phyloP scores from a whole-genome alignment of 495 filamentous ascomycete species.

The Hypoxylon fuscum region DNA sequence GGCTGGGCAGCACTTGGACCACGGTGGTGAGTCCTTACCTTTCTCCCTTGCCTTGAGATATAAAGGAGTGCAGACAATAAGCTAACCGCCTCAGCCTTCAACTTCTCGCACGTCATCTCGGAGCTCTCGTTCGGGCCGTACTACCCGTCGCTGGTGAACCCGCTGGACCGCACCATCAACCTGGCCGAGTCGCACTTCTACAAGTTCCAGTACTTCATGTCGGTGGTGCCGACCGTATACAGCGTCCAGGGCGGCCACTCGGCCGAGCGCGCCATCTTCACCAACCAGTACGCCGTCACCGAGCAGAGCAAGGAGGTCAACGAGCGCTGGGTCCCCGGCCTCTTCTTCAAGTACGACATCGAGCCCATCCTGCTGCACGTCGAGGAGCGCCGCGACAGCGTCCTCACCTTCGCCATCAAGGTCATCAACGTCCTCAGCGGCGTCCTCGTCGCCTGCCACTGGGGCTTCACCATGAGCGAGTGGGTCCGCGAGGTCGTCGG shows the following conservation, averaged over 20 bases:
- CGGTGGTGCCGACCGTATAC: constrained; percentile 95
- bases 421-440: constrained; percentile 70
- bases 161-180: constrained; percentile 89
- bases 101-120: constrained; percentile 97
- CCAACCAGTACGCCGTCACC: constrained; percentile 98
- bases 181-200: constrained; percentile 78
- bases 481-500: constrained; percentile 61
- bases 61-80: neutral
- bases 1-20: constrained; percentile 82
- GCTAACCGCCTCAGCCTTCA: constrained; percentile 71
- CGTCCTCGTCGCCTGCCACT: constrained; percentile 68
- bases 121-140: constrained; percentile 96
- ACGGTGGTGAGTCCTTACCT: constrained; percentile 65
- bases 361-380: constrained; percentile 92
- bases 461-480: constrained; percentile 65
- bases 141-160: constrained; percentile 92
- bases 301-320: constrained; percentile 75
- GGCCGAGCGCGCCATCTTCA: constrained; percentile 70
- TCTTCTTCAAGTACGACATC: constrained; percentile 99
- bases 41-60: neutral
- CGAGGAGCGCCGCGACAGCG: constrained; percentile 78
- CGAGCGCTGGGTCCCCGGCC: constrained; percentile 81
- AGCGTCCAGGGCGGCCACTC: constrained; percentile 63
- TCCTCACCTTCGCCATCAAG: constrained; percentile 79
- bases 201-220: constrained; percentile 99